Evolutionary conservation across 768 basidiomycete species (phyloP).

Genomic region (Rhizopogon vesiculosus): DNA sequence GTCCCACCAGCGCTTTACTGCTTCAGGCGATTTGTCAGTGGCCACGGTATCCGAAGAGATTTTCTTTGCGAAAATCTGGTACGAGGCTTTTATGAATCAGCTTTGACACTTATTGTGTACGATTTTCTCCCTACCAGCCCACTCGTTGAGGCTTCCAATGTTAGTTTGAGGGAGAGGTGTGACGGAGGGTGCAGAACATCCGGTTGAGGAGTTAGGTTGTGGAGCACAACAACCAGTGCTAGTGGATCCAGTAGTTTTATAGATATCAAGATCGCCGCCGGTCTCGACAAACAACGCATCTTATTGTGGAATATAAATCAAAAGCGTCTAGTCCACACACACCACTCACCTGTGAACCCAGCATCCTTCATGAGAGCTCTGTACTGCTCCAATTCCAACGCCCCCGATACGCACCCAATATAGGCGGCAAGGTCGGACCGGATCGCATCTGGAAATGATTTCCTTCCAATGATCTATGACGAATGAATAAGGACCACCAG

Average conservation of each 20-base stretch:
- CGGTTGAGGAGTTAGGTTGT: background rate
- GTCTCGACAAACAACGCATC: constrained; percentile 38
- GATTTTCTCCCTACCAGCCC: constrained; percentile 31
- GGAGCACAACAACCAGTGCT: constrained; percentile 13
- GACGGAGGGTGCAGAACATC: constrained; percentile 1
- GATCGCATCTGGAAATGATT: constrained; percentile 37
- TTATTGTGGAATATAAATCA: constrained; percentile 13
- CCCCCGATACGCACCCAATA: constrained; percentile 44
- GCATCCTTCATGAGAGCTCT: constrained; percentile 30
- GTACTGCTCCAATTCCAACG: constrained; percentile 37
- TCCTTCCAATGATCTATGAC: constrained; percentile 42
- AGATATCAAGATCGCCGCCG: constrained; percentile 36
- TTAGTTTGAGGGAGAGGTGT: background rate
- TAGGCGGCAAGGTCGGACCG: constrained; percentile 36
- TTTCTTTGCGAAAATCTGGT: constrained; percentile 43
- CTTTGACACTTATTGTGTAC: background rate
- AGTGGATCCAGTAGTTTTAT: constrained; percentile 16
- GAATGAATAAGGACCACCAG: background rate
- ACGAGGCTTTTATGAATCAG: constrained; percentile 32
- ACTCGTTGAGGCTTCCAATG: constrained; percentile 37
- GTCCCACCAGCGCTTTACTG: constrained; percentile 48
- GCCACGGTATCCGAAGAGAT: constrained; percentile 2
- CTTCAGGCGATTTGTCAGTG: background rate
- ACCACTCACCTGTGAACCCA: constrained; percentile 36
- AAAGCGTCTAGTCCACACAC: background rate